These are phyloP conservation scores for Xylaria palmicola DNA, from an alignment of 495 filamentous ascomycete species.

Conservation along the genomic window DNA sequence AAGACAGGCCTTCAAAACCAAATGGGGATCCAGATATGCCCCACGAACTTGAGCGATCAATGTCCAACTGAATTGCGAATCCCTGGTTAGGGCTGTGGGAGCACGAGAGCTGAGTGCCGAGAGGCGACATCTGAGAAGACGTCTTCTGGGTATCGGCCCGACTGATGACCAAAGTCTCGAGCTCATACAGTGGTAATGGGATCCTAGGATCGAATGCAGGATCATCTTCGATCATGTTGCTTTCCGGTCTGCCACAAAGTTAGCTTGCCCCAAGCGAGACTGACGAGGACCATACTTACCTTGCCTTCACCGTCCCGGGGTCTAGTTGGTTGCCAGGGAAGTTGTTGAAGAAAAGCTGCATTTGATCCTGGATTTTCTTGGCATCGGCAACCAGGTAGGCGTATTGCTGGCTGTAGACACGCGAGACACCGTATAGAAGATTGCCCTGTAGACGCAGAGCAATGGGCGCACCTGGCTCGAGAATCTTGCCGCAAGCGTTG, in stretches of 20 bases:
- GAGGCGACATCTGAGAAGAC: constrained; percentile 44
- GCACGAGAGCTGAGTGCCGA: constrained; percentile 12
- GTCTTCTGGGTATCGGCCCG: constrained; percentile 44
- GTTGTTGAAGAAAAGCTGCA: constrained; percentile 62
- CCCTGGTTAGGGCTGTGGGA: constrained; percentile 11
- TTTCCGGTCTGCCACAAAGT: constrained; percentile 60
- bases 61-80: constrained; percentile 21
- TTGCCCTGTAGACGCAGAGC: constrained; percentile 90
- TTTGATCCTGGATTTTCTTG: constrained; percentile 69
- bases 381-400: constrained; percentile 80
- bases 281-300: constrained; percentile 51
- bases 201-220: constrained; percentile 79
- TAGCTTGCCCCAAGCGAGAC: neutral
- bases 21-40: constrained; percentile 17
- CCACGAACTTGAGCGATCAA: constrained; percentile 17
- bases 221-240: constrained; percentile 78
- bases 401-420: constrained; percentile 84
- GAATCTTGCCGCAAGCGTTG: constrained; percentile 84
- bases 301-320: constrained; percentile 66
- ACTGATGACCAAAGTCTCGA: constrained; percentile 44
- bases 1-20: constrained; percentile 24
- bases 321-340: constrained; percentile 57
- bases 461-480: constrained; percentile 80
- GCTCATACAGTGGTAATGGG: constrained; percentile 54
- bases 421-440: constrained; percentile 79